A percentile compares a stretch with the other conserved stretches of the same genome.
phyloP scores from a whole-genome alignment of 2,329 filamentous ascomycete genomes.

The Neospermospora avenae region DNA sequence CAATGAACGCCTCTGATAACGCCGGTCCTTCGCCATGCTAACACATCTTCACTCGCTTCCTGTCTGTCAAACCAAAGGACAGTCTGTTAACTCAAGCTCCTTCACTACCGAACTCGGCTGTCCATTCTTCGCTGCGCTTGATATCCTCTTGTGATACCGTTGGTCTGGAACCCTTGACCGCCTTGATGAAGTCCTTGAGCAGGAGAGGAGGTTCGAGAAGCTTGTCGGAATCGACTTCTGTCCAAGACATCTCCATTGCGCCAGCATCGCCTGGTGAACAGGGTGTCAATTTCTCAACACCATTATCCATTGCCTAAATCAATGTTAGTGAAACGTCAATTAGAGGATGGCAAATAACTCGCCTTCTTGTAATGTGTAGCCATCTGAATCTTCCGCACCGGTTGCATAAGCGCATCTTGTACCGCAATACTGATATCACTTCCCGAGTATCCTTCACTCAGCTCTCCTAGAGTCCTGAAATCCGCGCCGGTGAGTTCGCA shows the following conservation, averaged over 20 bases:
- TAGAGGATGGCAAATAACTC: constrained; percentile 20
- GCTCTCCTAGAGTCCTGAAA: constrained; percentile 72
- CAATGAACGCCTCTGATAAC: constrained; percentile 20
- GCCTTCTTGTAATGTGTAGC: constrained; percentile 98
- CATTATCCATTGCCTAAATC: constrained; percentile 66
- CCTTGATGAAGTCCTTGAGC: constrained; percentile 90
- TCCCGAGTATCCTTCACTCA: constrained; percentile 92
- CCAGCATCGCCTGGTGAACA: constrained; percentile 89
- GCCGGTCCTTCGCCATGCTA: constrained; percentile 24
- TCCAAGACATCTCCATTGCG: constrained; percentile 92
- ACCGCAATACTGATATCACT: constrained; percentile 95
- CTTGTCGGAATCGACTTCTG: constrained; percentile 77
- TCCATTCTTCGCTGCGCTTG: constrained; percentile 85
- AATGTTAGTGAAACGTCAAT: constrained; percentile 6
- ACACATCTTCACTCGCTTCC: constrained; percentile 2
- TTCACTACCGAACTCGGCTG: constrained; percentile 91
- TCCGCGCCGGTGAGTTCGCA: constrained; percentile 77
- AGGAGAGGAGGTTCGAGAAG: constrained; percentile 82
- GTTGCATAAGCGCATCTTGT: constrained; percentile 96
- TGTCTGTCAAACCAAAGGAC: background rate
- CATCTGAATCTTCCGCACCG: constrained; percentile 92
- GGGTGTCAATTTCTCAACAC: constrained; percentile 69
- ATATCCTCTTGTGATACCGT: constrained; percentile 89
- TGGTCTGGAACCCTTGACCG: constrained; percentile 81
- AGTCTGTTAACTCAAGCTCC: constrained; percentile 44